Conservation (phyloP, 257 asterid genomes). For the Capsicum pubescens region DNA sequence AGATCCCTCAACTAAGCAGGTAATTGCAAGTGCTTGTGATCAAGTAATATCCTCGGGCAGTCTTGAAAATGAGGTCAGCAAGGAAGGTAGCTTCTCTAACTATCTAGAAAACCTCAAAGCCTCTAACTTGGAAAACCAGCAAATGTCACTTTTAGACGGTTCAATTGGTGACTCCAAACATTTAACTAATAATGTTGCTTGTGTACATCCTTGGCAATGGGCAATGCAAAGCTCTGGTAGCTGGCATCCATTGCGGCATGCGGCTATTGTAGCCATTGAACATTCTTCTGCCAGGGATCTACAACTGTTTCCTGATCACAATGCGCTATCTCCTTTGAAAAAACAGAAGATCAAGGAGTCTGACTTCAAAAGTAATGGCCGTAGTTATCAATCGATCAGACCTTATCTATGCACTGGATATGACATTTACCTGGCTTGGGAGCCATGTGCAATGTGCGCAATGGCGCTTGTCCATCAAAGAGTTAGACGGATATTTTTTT, state of each 20-base stretch:
- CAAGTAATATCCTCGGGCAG: conserved; percentile 43
- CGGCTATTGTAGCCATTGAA: conserved; percentile 84
- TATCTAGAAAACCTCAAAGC: conserved; percentile 40
- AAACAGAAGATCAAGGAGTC: conserved; percentile 46
- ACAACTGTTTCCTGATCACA: conserved; percentile 54
- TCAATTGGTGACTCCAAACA: conserved; percentile 35
- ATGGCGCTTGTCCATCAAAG: conserved; percentile 98
- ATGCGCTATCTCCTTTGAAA: conserved; percentile 48
- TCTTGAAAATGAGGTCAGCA: conserved; percentile 35
- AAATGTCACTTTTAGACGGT: conserved; percentile 27
- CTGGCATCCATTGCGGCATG: conserved; percentile 88
- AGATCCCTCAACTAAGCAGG: conserved; percentile 73
- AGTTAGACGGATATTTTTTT: conserved; percentile 75
- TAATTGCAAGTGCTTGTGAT: conserved; percentile 80
- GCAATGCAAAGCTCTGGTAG: conserved; percentile 47
- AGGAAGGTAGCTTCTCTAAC: conserved; percentile 35
- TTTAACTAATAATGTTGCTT: conserved; percentile 49
- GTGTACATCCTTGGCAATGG: conserved; percentile 85
- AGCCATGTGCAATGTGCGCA: conserved; percentile 95
- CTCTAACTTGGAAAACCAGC: conserved; percentile 35
- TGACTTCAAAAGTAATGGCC: conserved; percentile 3
- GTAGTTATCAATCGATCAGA: conserved; percentile 42
- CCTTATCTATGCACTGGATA: conserved; percentile 96
- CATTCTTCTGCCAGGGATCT: conserved; percentile 79
- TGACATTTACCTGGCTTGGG: conserved; percentile 96